Percentiles rank a stretch among this genome's conserved stretches.
Conservation (phyloP, 306 rosid species). For the Cucurbita pepo region DNA sequence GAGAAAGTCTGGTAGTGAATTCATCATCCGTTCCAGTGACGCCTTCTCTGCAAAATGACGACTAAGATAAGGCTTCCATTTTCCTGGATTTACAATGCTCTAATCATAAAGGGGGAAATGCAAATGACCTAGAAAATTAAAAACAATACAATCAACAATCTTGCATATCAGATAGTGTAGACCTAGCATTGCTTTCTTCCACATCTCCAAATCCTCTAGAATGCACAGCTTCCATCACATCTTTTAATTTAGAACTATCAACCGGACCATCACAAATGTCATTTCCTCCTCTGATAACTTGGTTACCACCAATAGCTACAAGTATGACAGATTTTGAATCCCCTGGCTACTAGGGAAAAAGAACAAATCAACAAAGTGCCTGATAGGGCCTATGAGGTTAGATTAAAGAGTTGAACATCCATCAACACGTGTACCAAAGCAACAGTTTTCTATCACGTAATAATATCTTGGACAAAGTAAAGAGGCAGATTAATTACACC, state of each 20-base stretch:
- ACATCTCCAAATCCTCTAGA: slow-evolving; percentile 25
- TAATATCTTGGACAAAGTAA: not conserved
- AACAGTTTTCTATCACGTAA: not conserved
- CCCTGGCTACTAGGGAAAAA: slow-evolving; percentile 58
- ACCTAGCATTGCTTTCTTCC: slow-evolving; percentile 59
- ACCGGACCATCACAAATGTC: slow-evolving; percentile 55
- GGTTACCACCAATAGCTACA: slow-evolving; percentile 69
- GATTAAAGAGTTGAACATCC: not conserved
- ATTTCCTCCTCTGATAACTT: slow-evolving; percentile 77
- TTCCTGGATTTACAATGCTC: not conserved
- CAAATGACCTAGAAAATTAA: not conserved
- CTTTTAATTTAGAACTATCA: slow-evolving; percentile 23
- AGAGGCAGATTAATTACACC: not conserved
- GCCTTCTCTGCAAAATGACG: slow-evolving; percentile 65
- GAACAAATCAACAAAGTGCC: slow-evolving; percentile 11
- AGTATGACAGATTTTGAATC: slow-evolving; percentile 52
- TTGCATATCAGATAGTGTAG: slow-evolving; percentile 8
- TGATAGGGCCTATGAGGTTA: not conserved
- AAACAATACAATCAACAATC: slow-evolving; percentile 8
- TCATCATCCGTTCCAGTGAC: slow-evolving; percentile 32
- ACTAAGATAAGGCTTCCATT: slow-evolving; percentile 18
- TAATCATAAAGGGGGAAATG: slow-evolving; percentile 9
- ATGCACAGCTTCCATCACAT: slow-evolving; percentile 35
- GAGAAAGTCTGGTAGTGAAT: slow-evolving; percentile 36
- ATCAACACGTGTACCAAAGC: not conserved